Evolutionary conservation across 179 eudicot genomes (phyloP).

Genomic region (Vitellaria paradoxa): DNA sequence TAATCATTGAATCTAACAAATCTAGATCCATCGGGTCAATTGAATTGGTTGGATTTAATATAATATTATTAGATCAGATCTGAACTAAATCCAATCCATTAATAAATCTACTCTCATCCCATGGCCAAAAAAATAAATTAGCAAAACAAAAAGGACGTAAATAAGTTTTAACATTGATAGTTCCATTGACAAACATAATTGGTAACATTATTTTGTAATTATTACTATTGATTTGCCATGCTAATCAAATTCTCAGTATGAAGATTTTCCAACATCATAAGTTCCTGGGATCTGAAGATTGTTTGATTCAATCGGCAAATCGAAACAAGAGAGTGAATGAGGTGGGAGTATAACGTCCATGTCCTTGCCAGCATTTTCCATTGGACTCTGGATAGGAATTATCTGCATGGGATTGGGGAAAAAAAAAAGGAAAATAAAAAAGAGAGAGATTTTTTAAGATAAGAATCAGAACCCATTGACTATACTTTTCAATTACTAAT

Average conservation of each 20-base stretch:
- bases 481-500: not conserved
- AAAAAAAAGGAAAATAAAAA: not conserved
- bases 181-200: no score
- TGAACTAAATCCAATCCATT: no score
- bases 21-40: no score
- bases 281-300: constrained; percentile 5
- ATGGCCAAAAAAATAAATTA: no score
- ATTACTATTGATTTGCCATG: not conserved
- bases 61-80: no score
- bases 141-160: no score
- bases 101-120: no score
- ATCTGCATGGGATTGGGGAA: constrained; percentile 33
- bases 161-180: no score
- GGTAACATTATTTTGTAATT: not conserved
- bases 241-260: not conserved
- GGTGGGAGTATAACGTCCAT: constrained; percentile 39
- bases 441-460: not conserved
- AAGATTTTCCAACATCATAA: constrained; percentile 14
- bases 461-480: not conserved
- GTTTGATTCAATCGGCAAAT: constrained; percentile 23
- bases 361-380: constrained; percentile 22
- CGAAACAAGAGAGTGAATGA: constrained; percentile 43
- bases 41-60: no score
- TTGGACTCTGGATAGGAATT: constrained; percentile 26
- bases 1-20: no score